These are phyloP conservation scores for Galium porrigens DNA, from an alignment of 305 asterid genomes.

Conservation along the genomic window DNA sequence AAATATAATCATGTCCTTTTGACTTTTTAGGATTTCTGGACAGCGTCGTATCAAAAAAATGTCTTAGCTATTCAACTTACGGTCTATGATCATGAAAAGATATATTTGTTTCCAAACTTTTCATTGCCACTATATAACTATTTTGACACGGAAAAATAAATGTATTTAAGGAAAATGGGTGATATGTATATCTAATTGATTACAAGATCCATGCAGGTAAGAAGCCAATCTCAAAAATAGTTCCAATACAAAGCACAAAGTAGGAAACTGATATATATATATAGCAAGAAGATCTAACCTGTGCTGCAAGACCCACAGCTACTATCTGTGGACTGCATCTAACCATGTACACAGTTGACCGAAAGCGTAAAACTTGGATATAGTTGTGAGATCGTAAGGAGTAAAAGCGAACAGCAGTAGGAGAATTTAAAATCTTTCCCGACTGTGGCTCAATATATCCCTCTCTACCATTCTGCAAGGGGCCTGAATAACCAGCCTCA, in stretches of 20 bases:
- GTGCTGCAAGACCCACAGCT: constrained; percentile 88
- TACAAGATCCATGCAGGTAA: background rate
- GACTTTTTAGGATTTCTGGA: background rate
- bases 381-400: constrained; percentile 71
- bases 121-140: background rate
- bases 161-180: background rate
- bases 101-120: background rate
- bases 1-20: background rate
- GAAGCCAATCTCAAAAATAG: background rate
- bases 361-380: constrained; percentile 67
- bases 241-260: background rate
- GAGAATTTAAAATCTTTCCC: constrained; percentile 44
- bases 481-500: constrained; percentile 25
- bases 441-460: constrained; percentile 41
- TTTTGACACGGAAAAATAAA: background rate
- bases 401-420: constrained; percentile 81
- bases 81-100: background rate
- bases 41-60: background rate
- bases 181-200: background rate
- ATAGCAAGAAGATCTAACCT: constrained; percentile 33
- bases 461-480: constrained; percentile 27
- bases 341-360: constrained; percentile 74
- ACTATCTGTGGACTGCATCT: constrained; percentile 82
- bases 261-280: background rate
- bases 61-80: background rate